Evolutionary conservation across 495 filamentous ascomycete genomes (phyloP), one percentile per base, ranked within the genome.

Genomic region (Podospora anserina): DNA sequence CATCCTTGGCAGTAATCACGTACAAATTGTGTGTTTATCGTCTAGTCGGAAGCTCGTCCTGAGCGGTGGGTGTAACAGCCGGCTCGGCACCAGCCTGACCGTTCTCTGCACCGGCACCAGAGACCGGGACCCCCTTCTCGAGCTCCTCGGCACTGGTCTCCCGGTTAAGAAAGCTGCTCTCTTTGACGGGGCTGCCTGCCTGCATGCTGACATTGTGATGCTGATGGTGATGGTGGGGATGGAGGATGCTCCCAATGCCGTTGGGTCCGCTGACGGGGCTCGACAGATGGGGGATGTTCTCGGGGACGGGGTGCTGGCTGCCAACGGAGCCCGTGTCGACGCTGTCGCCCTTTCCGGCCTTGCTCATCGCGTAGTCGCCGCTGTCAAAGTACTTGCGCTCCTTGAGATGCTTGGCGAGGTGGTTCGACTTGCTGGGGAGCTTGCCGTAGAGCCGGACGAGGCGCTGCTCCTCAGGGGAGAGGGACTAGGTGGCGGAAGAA

Each of bases 311-410:
- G 80, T 99, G 95, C 79, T 96, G 90, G 70, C 90, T 92, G 71
- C 95, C 95, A 77, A 99, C 92, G 77, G 88, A 90, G 78, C 94
- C 95, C 44, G 96, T 92, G 76, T 94, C 95, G 74, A 94, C 90
- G 77, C 95, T 91, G 69, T 93, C 91, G 77, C 93, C 93, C 81
- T 98, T 99, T 78, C 96, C 95, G 59, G 95, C 96, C 85, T 99
- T 98, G 80, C 91, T 94, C 82, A 98, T 90, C 75, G 95, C 96
- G 71, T 98, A 98, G 82, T 98, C 94, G 74, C 94, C 94, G 64
- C 90, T 93, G 85, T 99, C 95, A 80, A 99, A 99, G 83, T 97
- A 99, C 84, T 98, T 99, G 81, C 96, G 94, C 78, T 97, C 94
- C 87, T 97, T 86, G 78, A 99, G 88, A 79, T 98, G 97, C 83